Conservation (phyloP, 2,329 filamentous ascomycete genomes). For the Ascocoryne sarcoides region DNA sequence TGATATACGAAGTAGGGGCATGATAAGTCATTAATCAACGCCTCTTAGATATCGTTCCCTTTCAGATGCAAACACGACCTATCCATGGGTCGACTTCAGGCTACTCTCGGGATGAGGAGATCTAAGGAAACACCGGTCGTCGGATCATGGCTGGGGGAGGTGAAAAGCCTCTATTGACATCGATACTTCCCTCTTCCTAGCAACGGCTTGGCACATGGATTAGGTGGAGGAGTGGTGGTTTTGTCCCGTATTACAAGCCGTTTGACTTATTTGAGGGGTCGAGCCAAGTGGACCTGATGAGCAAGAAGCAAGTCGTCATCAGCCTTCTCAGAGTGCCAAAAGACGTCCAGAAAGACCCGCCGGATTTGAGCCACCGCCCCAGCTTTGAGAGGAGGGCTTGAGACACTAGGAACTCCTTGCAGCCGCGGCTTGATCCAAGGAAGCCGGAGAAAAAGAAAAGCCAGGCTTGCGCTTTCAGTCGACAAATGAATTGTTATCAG, state of each 20-base stretch:
- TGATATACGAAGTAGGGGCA: conserved; percentile 9
- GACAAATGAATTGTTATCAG: no score
- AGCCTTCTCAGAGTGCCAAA: background rate
- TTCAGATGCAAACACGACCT: no score
- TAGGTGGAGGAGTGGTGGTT: background rate
- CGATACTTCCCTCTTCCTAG: no score
- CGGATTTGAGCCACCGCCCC: background rate
- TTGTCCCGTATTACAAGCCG: background rate
- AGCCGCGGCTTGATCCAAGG: background rate
- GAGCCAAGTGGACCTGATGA: background rate
- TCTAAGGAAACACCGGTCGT: no score
- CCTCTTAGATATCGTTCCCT: no score
- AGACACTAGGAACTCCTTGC: background rate
- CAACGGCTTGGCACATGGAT: background rate
- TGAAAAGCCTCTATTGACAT: no score
- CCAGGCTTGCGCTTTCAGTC: background rate
- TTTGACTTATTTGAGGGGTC: no score
- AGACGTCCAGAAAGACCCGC: background rate
- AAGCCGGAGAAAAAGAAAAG: background rate
- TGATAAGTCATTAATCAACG: no score
- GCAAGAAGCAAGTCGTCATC: background rate
- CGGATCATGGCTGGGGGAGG: no score
- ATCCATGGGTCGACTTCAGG: no score
- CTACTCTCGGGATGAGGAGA: no score
- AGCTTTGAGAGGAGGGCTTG: background rate